Percentiles rank a stretch among this genome's conserved stretches.
These are phyloP conservation scores for Anthracocystis panici-leucophaei DNA, from an alignment of 1,284 basidiomycete species.

Conservation along the genomic window DNA sequence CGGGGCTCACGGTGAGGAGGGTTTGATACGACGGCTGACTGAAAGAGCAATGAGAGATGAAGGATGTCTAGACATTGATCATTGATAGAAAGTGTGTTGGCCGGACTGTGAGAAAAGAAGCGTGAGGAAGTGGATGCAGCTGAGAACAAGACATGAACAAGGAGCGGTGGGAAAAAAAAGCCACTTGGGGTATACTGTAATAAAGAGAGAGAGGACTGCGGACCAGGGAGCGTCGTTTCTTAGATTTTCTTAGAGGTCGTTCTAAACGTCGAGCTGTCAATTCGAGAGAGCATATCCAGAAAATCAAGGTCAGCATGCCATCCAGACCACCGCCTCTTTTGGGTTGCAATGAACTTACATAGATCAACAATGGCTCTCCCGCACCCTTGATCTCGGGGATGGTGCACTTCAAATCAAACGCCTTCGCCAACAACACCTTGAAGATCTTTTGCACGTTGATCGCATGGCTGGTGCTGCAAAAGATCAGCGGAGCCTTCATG, in stretches of 20 bases:
- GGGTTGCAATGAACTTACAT: constrained; percentile 30
- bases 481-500: constrained; percentile 98
- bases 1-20: constrained; percentile 28
- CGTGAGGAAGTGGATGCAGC: background rate
- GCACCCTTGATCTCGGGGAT: constrained; percentile 62
- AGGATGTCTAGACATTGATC: background rate
- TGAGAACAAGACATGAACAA: background rate
- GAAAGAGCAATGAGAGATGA: background rate
- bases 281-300: no score
- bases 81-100: no score
- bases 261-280: constrained; percentile 1
- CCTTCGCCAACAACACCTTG: constrained; percentile 77
- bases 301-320: background rate
- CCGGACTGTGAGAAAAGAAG: background rate
- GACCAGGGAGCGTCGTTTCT: no score
- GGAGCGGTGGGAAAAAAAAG: no score
- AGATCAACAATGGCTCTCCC: constrained; percentile 60
- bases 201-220: no score
- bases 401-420: constrained; percentile 64
- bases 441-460: constrained; percentile 86
- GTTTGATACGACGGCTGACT: constrained; percentile 1
- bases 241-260: no score
- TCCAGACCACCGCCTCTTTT: no score
- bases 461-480: constrained; percentile 95
- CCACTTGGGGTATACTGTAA: no score